Base-by-base conservation (phyloP, 2,329 filamentous ascomycete species). In the Emergomyces pasteurianus region DNA sequence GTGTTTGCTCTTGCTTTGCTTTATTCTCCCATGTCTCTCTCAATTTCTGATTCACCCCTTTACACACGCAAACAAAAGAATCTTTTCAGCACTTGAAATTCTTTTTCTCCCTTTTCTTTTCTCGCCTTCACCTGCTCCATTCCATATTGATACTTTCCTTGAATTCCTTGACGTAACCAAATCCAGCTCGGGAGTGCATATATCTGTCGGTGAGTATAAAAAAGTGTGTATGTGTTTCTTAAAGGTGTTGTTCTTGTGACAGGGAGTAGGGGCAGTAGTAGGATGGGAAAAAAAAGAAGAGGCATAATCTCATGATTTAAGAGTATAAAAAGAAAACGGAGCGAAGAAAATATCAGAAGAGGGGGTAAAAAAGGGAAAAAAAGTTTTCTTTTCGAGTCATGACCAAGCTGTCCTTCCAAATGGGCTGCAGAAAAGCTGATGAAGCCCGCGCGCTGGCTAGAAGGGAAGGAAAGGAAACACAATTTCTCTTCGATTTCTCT, bases 281-380 rank as follows among this genome's bases (percentile, higher is more conserved):
- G 50, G 36, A 53, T 28, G 14, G 31, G 31, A 31, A 50, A 31
- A 28, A 34, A 18, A 36, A 40, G 38, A 53, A 40, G 26, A 60
- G 50, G 23, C 49, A 54, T 60, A 60, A 46, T 60, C 58, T 60
- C 58, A 31, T 55, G 50, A 55, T 60, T 53, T 53, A 36, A 53
- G 23, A 10, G 23, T 46, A 52, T 38, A 40, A 46, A 36, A 26
- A 38, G 23, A 40, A 55, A 54, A 58, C 6, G 8, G 4, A 16
- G 9, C 23, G 36, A 46, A 40, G 47, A 31, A 3, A 43, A n/a
- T 1, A 43, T n/a, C 18, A 18, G 40, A 16, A 34, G n/a, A 6
- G 18, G 26, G 28, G 40, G 40, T 1, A 16, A n/a, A 52, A 50
- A 40, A 28, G 52, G 23, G 26, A 38, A 36, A 52, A 26, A 46